Conservation (phyloP, 352 stramenopile species). For the Pythium periplocum region DNA sequence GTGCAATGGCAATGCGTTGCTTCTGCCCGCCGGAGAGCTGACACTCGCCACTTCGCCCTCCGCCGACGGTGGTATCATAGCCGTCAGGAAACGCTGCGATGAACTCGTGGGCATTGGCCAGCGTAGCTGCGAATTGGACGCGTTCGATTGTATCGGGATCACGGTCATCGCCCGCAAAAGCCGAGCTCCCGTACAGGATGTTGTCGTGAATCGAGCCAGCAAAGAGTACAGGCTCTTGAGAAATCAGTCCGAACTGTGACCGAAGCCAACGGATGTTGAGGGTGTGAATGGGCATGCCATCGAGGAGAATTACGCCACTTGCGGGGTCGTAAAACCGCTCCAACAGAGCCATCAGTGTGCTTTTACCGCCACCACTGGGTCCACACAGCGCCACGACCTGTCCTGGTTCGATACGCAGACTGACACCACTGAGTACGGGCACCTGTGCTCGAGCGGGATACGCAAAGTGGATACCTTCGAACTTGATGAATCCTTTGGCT, state of each 20-base stretch:
- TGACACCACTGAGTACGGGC: constrained; percentile 74
- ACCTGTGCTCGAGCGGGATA: constrained; percentile 65
- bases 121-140: constrained; percentile 74
- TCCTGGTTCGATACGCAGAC: constrained; percentile 65
- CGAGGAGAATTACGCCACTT: constrained; percentile 50
- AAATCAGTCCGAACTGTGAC: constrained; percentile 51
- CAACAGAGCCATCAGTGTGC: constrained; percentile 22
- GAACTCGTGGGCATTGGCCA: constrained; percentile 92
- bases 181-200: constrained; percentile 36
- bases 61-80: constrained; percentile 91
- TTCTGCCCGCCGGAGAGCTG: constrained; percentile 67
- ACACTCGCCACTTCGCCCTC: constrained; percentile 67
- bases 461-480: constrained; percentile 64
- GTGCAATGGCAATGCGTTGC: constrained; percentile 89
- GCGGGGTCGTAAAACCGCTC: constrained; percentile 71
- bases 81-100: constrained; percentile 88
- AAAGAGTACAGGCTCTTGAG: constrained; percentile 50
- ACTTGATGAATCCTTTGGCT: constrained; percentile 33
- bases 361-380: constrained; percentile 20
- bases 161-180: constrained; percentile 14
- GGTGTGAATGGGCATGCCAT: constrained; percentile 55
- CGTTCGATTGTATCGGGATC: constrained; percentile 30
- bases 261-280: constrained; percentile 59
- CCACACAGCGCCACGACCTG: constrained; percentile 51
- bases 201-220: constrained; percentile 59